These are phyloP conservation scores for Telopea speciosissima DNA, from an alignment of 177 flowering plant genomes.

Conservation along the genomic window DNA sequence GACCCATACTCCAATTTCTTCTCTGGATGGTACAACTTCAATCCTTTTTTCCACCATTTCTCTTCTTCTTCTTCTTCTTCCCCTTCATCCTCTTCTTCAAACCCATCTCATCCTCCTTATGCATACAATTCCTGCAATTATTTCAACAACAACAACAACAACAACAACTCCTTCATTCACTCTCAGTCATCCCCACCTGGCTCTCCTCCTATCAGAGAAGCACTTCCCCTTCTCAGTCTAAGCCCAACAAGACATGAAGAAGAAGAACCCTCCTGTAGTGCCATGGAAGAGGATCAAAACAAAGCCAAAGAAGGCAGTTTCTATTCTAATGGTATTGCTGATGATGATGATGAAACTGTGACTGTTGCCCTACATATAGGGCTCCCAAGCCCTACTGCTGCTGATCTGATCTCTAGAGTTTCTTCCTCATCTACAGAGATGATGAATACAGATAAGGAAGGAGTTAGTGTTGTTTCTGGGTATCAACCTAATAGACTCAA, in stretches of 20 bases:
- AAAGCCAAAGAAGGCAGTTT: slow-evolving; percentile 23
- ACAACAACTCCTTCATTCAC: slow-evolving; percentile 7
- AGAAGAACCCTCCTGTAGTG: slow-evolving; percentile 16
- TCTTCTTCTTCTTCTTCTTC: slow-evolving; percentile 10
- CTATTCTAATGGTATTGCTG: slow-evolving; percentile 17
- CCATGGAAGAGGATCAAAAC: slow-evolving; percentile 36
- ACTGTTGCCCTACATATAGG: slow-evolving; percentile 63
- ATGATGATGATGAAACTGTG: slow-evolving; percentile 34
- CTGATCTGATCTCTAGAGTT: slow-evolving; percentile 31
- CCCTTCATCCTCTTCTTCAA: slow-evolving; percentile 19
- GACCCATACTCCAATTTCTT: slow-evolving; percentile 51
- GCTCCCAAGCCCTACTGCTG: slow-evolving; percentile 40
- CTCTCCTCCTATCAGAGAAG: slow-evolving; percentile 69
- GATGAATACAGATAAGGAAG: slow-evolving; percentile 26
- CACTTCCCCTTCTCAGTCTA: slow-evolving; percentile 61
- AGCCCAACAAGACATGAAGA: slow-evolving; percentile 51
- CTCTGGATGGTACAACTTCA: slow-evolving; percentile 40
- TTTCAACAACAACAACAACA: slow-evolving; percentile 15
- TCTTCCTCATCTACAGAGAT: slow-evolving; percentile 32
- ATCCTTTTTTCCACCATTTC: slow-evolving; percentile 19
- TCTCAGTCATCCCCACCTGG: slow-evolving; percentile 33
- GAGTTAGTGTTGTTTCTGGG: slow-evolving; percentile 22
- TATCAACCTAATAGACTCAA: slow-evolving; percentile 33
- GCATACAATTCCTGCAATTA: slow-evolving; percentile 18
- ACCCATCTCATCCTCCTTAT: slow-evolving; percentile 16